Percentiles rank a stretch among this genome's conserved stretches.
These are phyloP conservation scores for Austroboletus novae-zelandiae DNA, from an alignment of 1,284 basidiomycete species.

Conservation along the genomic window DNA sequence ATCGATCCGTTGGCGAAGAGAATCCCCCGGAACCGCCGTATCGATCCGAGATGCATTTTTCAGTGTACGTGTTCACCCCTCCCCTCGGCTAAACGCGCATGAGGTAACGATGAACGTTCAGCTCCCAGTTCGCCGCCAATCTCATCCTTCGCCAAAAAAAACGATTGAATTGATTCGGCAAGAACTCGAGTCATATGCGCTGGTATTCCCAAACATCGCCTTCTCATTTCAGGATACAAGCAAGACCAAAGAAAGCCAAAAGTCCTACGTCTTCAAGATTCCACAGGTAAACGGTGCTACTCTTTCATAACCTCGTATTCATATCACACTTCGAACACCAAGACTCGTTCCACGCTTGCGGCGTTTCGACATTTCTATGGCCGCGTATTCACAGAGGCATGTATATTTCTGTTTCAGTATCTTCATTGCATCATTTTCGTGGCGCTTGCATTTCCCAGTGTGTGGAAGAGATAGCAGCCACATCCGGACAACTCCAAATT, in stretches of 20 bases:
- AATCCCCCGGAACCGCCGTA: conserved; percentile 73
- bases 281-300: conserved; percentile 52
- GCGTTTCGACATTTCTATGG: conserved; percentile 71
- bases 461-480: conserved; percentile 61
- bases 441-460: conserved; percentile 31
- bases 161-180: conserved; percentile 66
- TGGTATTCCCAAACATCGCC: conserved; percentile 67
- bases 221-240: conserved; percentile 67
- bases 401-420: conserved; percentile 18
- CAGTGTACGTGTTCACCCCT: conserved; percentile 51
- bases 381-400: conserved; percentile 61
- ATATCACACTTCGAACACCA: conserved; percentile 14
- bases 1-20: conserved; percentile 68
- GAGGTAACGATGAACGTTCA: conserved; percentile 30
- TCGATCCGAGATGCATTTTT: conserved; percentile 84
- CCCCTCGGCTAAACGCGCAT: neutral
- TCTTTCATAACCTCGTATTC: conserved; percentile 1
- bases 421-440: conserved; percentile 35
- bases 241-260: conserved; percentile 36
- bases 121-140: conserved; percentile 75
- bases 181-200: conserved; percentile 68
- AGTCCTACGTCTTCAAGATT: conserved; percentile 52
- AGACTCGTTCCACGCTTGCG: conserved; percentile 63
- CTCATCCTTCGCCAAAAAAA: conserved; percentile 56
- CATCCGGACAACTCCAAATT: conserved; percentile 51